A percentile compares a stretch with the other conserved stretches of the same genome.
phyloP scores from a whole-genome alignment of 805 yeast species.

The Torulaspora gathmanii region DNA sequence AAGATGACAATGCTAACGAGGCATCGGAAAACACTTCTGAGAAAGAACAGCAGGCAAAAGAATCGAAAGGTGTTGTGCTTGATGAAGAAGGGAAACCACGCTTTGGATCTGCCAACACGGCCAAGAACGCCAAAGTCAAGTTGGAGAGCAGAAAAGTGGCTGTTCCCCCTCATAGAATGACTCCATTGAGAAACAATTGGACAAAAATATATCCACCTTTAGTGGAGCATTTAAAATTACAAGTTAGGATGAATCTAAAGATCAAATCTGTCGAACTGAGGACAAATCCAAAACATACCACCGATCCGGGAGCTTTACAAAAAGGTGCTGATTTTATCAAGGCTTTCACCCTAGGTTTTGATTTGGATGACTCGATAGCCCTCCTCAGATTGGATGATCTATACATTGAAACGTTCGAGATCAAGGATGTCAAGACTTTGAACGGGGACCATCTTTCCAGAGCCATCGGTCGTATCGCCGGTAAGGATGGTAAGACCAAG shows the following conservation, averaged over 20 bases:
- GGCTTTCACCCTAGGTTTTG: slow-evolving; percentile 95
- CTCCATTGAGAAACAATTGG: slow-evolving; percentile 89
- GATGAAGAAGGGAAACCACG: slow-evolving; percentile 89
- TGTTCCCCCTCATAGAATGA: slow-evolving; percentile 96
- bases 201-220: slow-evolving; percentile 91
- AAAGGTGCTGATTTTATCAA: slow-evolving; percentile 96
- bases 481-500: slow-evolving; percentile 98
- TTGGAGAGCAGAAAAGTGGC: slow-evolving; percentile 83
- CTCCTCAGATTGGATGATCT: slow-evolving; percentile 89
- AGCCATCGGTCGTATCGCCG: slow-evolving; percentile 99
- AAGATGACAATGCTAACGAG: slow-evolving; percentile 21
- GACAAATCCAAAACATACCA: slow-evolving; percentile 72
- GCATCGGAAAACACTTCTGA: slow-evolving; percentile 5
- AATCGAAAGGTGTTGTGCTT: slow-evolving; percentile 35
- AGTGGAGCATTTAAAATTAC: slow-evolving; percentile 90
- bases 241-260: slow-evolving; percentile 90
- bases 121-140: slow-evolving; percentile 60
- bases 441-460: slow-evolving; percentile 95
- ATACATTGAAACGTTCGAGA: slow-evolving; percentile 93
- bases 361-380: slow-evolving; percentile 95
- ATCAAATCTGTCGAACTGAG: slow-evolving; percentile 84
- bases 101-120: slow-evolving; percentile 64
- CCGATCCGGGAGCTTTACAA: slow-evolving; percentile 91
- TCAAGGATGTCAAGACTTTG: slow-evolving; percentile 93
- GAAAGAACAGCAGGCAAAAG: slow-evolving; percentile 25